Evolutionary conservation across 805 yeast genomes (phyloP), one percentile per base, ranked within the genome.

Genomic region (Dipodascus albidus): DNA sequence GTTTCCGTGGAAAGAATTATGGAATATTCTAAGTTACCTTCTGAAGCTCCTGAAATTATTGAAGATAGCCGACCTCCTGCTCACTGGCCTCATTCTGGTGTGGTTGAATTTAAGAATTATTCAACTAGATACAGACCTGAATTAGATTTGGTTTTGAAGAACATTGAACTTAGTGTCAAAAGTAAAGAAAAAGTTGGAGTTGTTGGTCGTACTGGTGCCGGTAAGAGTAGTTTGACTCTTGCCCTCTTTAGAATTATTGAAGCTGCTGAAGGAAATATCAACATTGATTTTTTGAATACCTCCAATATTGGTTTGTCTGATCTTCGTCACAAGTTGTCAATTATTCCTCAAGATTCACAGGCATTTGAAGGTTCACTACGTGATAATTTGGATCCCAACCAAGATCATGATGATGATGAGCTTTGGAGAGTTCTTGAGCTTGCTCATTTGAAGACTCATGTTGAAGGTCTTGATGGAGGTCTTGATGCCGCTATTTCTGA

Each of bases 131-230:
- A 91, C 65, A 81, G 96, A 67, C 79, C 82, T 14, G 89, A 83
- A 55, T 74, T 91, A 58, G 96, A 87, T 50, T 76, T 85, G 19
- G 93, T 87, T 2, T 73, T 91, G 68, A 85, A 82, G 61, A 72
- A 82, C 54, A 78, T 91, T 60, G 75, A 72, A 54, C 64, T 91
- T 22, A 70, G 76, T 11, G 80, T 91, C 60, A 75, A 80, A 50
- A 80, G 90, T 1, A 73, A 78, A 54, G 97, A 91, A 66, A 91
- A 91, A 67, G 75, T 90, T 64, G 98, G 98, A 57, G 89, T 90
- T 68, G 97, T 91, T 54, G 98, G 98, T 23, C 79, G 98, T 65
- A 90, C 98, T 0, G 98, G 98, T 58, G 97, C 97, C 1, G 98
- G 98, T 58, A 89, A 89, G 67, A 83, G 93, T 0, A 83, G 96